Conservation (phyloP, 768 basidiomycete genomes). For the Pisolithus albus region DNA sequence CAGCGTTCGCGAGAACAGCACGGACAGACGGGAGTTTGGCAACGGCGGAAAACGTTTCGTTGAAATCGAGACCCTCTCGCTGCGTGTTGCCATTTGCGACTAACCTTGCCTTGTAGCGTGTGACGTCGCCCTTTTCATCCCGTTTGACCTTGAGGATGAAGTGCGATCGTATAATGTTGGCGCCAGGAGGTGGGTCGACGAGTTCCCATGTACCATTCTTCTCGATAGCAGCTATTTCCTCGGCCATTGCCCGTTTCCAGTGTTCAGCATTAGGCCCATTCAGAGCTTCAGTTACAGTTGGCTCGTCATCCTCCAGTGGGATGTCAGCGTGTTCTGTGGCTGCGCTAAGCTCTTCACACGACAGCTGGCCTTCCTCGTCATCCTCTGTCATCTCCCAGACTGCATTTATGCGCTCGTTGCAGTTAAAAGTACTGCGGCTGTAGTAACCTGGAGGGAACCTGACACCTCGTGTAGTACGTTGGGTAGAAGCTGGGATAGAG, state of each 20-base stretch:
- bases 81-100: conserved; percentile 33
- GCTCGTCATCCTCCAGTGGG: too few species aligned
- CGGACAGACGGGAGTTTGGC: conserved; percentile 6
- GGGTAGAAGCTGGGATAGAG: too few species aligned
- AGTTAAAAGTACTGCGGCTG: too few species aligned
- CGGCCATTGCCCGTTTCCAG: not conserved
- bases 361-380: too few species aligned
- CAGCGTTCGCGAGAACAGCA: conserved; percentile 1
- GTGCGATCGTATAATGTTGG: not conserved
- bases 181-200: not conserved
- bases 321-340: too few species aligned
- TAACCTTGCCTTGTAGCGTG: conserved; percentile 23
- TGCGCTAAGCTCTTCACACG: too few species aligned
- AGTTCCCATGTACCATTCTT: conserved; percentile 1
- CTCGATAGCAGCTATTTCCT: conserved; percentile 1
- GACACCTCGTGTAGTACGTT: too few species aligned
- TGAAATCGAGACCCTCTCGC: conserved; percentile 26
- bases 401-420: too few species aligned
- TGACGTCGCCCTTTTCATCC: not conserved
- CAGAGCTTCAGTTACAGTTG: too few species aligned
- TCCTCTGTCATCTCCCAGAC: too few species aligned
- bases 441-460: too few species aligned
- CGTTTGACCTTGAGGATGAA: conserved; percentile 1
- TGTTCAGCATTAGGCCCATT: too few species aligned
- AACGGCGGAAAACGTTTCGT: conserved; percentile 28